A percentile compares a stretch with the other conserved stretches of the same genome.
Conservation (phyloP, 2,329 filamentous ascomycete species). For the Exophiala alcalophila region DNA sequence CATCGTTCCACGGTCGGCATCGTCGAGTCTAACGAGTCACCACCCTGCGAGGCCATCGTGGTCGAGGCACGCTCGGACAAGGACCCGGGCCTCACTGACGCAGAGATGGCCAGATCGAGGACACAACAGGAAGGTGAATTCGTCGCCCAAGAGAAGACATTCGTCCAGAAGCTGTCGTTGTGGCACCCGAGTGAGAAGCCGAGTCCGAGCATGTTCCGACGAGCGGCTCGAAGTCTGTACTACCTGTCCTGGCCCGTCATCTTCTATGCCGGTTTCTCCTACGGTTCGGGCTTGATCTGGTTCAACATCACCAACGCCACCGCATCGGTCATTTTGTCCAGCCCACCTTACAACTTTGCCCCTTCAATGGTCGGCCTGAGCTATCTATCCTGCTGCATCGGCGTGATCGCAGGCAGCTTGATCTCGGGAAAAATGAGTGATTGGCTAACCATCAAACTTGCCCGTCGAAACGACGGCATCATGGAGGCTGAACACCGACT, state of each 20-base stretch:
- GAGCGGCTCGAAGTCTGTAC: conserved; percentile 15
- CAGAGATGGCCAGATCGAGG: not conserved
- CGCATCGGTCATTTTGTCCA: conserved; percentile 39
- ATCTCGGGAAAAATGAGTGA: conserved; percentile 30
- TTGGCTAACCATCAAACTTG: conserved; percentile 29
- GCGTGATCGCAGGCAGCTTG: conserved; percentile 21
- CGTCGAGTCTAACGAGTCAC: conserved; percentile 7
- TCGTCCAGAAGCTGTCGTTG: conserved; percentile 16
- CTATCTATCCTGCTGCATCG: conserved; percentile 36
- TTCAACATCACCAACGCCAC: conserved; percentile 46
- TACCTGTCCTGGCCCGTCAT: conserved; percentile 38
- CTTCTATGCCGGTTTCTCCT: conserved; percentile 42
- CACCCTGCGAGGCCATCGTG: conserved; percentile 9
- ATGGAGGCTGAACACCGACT: conserved; percentile 33
- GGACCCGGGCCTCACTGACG: conserved; percentile 1
- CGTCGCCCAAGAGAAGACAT: conserved; percentile 13
- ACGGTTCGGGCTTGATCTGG: conserved; percentile 39
- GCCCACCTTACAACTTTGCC: conserved; percentile 39
- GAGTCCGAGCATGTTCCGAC: conserved; percentile 12
- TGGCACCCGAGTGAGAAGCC: conserved; percentile 18
- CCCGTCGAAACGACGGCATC: conserved; percentile 30
- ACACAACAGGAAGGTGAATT: conserved; percentile 1
- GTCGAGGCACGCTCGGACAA: conserved; percentile 10
- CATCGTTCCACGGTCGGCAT: conserved; percentile 14
- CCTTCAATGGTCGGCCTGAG: conserved; percentile 40